phyloP scores from a whole-genome alignment of 768 basidiomycete genomes.

The Phaeolepiota aurea region DNA sequence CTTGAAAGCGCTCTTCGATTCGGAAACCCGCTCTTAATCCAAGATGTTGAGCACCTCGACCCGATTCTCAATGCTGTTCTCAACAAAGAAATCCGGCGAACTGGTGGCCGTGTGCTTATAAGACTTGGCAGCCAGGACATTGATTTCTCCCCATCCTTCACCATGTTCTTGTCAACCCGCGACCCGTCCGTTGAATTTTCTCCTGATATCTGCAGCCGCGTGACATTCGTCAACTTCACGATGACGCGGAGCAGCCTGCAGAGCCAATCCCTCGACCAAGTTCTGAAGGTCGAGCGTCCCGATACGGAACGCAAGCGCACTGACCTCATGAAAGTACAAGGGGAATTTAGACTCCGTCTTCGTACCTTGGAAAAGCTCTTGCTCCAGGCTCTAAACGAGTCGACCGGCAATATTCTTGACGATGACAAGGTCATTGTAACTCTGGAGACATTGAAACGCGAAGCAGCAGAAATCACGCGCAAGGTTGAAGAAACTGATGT shows the following conservation, averaged over 20 bases:
- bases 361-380: slow-evolving; percentile 89
- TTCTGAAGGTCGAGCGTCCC: slow-evolving; percentile 93
- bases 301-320: slow-evolving; percentile 94
- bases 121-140: slow-evolving; percentile 97
- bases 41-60: slow-evolving; percentile 96
- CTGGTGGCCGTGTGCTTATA: slow-evolving; percentile 95
- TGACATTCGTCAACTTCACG: slow-evolving; percentile 93
- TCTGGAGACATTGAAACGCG: slow-evolving; percentile 88
- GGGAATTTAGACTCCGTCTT: slow-evolving; percentile 91
- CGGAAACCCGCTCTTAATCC: slow-evolving; percentile 93
- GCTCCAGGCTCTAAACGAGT: slow-evolving; percentile 93
- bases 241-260: slow-evolving; percentile 99
- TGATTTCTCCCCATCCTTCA: slow-evolving; percentile 99
- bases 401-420: slow-evolving; percentile 93
- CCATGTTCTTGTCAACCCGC: slow-evolving; percentile 96
- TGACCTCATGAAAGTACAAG: slow-evolving; percentile 96
- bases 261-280: slow-evolving; percentile 95
- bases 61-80: slow-evolving; percentile 96
- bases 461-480: slow-evolving; percentile 90
- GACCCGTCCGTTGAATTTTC: slow-evolving; percentile 98
- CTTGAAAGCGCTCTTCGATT: slow-evolving; percentile 98
- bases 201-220: slow-evolving; percentile 96
- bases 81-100: slow-evolving; percentile 92
- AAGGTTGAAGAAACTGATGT: slow-evolving; percentile 96
- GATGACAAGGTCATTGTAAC: slow-evolving; percentile 98